Evolutionary conservation across 352 stramenopile genomes (phyloP).

Genomic region (Phytophthora europaea): DNA sequence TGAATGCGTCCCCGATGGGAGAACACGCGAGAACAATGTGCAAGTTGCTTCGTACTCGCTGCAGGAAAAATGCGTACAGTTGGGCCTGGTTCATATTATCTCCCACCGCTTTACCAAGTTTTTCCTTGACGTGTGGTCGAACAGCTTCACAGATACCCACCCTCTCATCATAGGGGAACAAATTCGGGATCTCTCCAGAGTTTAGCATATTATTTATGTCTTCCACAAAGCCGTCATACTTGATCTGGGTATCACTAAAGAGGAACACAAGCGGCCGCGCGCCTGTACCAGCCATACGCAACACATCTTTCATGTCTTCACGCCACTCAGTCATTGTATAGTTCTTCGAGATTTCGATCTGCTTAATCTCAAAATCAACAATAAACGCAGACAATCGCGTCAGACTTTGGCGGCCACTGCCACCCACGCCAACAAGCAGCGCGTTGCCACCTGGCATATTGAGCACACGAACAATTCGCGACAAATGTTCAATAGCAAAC

Average conservation of each 20-base stretch:
- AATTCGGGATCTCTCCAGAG: conserved; percentile 95
- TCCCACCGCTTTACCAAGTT: conserved; percentile 88
- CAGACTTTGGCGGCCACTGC: conserved; percentile 93
- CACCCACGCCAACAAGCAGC: conserved; percentile 94
- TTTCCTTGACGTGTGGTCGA: conserved; percentile 92
- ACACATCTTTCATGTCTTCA: conserved; percentile 95
- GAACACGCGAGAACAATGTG: conserved; percentile 96
- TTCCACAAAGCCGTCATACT: conserved; percentile 96
- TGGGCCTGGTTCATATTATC: conserved; percentile 94
- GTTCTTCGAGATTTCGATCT: conserved; percentile 97
- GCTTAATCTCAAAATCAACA: conserved; percentile 92
- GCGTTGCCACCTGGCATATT: conserved; percentile 96
- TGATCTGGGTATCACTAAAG: conserved; percentile 97
- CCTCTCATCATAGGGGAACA: conserved; percentile 95
- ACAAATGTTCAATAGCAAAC: conserved; percentile 96
- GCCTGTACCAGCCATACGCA: conserved; percentile 91
- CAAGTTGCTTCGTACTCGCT: conserved; percentile 92
- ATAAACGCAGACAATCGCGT: conserved; percentile 94
- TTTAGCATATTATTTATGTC: conserved; percentile 98
- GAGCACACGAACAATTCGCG: conserved; percentile 91
- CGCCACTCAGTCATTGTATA: conserved; percentile 96
- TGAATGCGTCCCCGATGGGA: conserved; percentile 95
- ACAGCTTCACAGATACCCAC: conserved; percentile 93
- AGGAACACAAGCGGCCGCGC: conserved; percentile 92
- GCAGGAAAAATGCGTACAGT: conserved; percentile 95